Conservation (phyloP, 2,329 filamentous ascomycete genomes). For the Lomentospora prolificans region DNA sequence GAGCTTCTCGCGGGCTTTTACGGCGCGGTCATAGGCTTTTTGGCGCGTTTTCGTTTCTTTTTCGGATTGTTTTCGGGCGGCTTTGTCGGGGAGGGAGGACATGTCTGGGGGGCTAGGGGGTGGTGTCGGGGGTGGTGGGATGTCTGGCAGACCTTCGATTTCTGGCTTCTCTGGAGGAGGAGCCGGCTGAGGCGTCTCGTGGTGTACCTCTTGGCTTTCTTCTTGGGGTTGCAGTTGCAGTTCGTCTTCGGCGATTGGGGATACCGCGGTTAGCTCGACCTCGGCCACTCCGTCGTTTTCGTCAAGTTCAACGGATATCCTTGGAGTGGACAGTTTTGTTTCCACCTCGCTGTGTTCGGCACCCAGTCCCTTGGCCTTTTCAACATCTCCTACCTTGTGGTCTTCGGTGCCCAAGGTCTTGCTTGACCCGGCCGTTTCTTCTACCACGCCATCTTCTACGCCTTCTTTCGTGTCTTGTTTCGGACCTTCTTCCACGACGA, state of each 20-base stretch:
- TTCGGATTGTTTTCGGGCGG: constrained; percentile 56
- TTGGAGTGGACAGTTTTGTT: constrained; percentile 21
- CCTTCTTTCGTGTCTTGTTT: background rate
- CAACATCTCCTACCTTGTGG: too few species aligned
- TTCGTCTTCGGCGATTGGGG: background rate
- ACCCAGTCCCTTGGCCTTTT: background rate
- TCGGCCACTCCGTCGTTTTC: constrained; percentile 19
- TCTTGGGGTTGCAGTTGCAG: too few species aligned
- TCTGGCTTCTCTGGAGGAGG: constrained; percentile 11
- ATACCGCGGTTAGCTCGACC: background rate
- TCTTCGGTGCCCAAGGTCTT: background rate
- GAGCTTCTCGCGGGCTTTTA: constrained; percentile 49
- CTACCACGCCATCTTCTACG: background rate
- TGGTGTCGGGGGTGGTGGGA: constrained; percentile 40
- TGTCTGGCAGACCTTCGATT: constrained; percentile 22
- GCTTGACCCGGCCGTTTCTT: background rate
- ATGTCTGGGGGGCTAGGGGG: constrained; percentile 38
- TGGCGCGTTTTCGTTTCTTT: constrained; percentile 54
- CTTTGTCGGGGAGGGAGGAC: constrained; percentile 50
- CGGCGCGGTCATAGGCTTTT: constrained; percentile 55
- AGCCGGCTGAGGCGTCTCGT: constrained; percentile 10
- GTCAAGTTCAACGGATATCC: constrained; percentile 36
- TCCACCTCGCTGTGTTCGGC: background rate
- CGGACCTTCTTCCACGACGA: too few species aligned
- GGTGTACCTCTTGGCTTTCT: too few species aligned